A percentile compares a stretch with the other conserved stretches of the same genome.
Evolutionary conservation across 495 filamentous ascomycete species (phyloP).

Genomic region (Aspergillus conjunctus): DNA sequence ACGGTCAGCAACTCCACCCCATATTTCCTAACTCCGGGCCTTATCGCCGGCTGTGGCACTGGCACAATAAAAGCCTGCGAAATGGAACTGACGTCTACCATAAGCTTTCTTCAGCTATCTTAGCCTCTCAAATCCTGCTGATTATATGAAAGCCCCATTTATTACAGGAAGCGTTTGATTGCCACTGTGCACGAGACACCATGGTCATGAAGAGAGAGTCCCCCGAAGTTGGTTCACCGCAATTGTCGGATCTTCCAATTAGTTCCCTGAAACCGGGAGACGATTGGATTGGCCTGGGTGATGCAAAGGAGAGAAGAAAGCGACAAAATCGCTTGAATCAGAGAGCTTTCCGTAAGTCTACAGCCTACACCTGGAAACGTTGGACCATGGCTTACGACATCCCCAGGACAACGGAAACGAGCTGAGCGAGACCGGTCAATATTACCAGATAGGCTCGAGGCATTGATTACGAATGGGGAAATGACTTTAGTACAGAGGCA

Average conservation of each 20-base stretch:
- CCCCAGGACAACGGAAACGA: constrained; percentile 27
- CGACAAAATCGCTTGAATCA: constrained; percentile 51
- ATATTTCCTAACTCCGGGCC: constrained; percentile 14
- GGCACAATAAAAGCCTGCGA: constrained; percentile 6
- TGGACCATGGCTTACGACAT: neutral
- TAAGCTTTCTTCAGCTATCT: neutral
- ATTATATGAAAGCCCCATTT: neutral
- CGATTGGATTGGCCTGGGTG: constrained; percentile 43
- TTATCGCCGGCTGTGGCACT: neutral
- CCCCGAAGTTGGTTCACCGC: neutral
- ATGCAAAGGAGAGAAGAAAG: constrained; percentile 41
- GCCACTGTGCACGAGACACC: neutral
- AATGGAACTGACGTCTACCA: neutral
- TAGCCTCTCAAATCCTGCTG: neutral
- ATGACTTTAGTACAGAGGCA: constrained; percentile 1
- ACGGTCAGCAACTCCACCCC: constrained; percentile 13
- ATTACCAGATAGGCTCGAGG: constrained; percentile 9
- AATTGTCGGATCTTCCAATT: neutral
- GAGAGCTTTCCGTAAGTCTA: constrained; percentile 39
- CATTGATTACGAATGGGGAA: constrained; percentile 14
- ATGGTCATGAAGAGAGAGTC: constrained; percentile 2
- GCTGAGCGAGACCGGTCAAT: constrained; percentile 7
- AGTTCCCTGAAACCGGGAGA: constrained; percentile 24
- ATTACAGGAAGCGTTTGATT: neutral
- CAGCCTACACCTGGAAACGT: neutral